Evolutionary conservation across 140 eudicot genomes (phyloP).

Genomic region (Anethum foeniculum): DNA sequence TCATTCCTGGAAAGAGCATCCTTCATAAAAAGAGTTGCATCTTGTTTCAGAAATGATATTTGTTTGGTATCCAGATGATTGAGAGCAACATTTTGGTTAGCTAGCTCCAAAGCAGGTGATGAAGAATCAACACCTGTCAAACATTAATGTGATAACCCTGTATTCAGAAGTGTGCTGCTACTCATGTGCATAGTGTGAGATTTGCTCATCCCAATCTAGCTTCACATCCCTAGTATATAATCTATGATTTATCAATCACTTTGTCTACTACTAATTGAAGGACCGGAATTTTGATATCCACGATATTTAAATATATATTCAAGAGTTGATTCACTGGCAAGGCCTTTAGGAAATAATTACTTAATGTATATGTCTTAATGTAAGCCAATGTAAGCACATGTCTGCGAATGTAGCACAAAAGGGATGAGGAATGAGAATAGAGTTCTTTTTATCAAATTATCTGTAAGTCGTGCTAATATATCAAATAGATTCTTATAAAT

Average conservation of each 20-base stretch:
- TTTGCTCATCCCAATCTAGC: background rate
- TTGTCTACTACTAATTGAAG: background rate
- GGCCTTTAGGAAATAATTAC: background rate
- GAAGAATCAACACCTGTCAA: constrained; percentile 12
- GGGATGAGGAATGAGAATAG: too few species aligned
- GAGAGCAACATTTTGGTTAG: constrained; percentile 57
- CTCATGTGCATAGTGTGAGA: background rate
- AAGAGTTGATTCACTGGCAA: background rate
- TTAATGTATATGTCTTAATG: background rate
- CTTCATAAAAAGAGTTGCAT: constrained; percentile 83
- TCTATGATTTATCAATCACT: background rate
- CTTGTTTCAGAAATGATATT: constrained; percentile 66
- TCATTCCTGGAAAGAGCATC: constrained; percentile 63
- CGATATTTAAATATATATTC: background rate
- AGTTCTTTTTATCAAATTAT: background rate
- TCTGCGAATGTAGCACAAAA: background rate
- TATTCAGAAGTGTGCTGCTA: background rate
- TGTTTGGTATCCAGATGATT: constrained; percentile 53
- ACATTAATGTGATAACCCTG: background rate
- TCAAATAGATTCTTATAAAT: background rate
- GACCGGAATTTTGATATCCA: background rate
- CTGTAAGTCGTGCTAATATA: background rate
- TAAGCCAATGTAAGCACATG: background rate
- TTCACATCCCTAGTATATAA: background rate
- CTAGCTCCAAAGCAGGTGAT: constrained; percentile 44